Conservation (phyloP, 768 basidiomycete species). For the Panellus pusillus region DNA sequence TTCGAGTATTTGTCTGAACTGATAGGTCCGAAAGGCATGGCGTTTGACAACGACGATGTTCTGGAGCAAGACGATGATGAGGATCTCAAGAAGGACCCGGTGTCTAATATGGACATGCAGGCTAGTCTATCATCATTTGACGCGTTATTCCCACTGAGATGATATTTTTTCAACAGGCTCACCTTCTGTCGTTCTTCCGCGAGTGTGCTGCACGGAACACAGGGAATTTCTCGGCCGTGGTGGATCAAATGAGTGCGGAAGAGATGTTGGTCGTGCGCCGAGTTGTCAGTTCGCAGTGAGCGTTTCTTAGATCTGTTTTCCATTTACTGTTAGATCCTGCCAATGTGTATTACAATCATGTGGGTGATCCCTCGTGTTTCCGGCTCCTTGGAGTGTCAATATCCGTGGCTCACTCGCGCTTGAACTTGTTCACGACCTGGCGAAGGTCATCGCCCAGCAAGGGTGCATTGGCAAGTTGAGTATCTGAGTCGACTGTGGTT, state of each 20-base stretch:
- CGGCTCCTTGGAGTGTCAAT: too few species aligned
- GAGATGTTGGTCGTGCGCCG: conserved; percentile 67
- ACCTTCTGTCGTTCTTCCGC: conserved; percentile 67
- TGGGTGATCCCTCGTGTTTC: too few species aligned
- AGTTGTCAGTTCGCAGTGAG: conserved; percentile 32
- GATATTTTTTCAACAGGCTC: conserved; percentile 43
- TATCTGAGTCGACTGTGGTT: too few species aligned
- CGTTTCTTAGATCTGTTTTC: too few species aligned
- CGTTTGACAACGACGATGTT: conserved; percentile 78
- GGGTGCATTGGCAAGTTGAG: too few species aligned
- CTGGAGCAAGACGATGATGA: conserved; percentile 78
- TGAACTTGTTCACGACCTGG: too few species aligned
- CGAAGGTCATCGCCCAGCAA: too few species aligned
- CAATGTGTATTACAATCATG: too few species aligned
- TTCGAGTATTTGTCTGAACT: conserved; percentile 83
- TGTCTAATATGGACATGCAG: conserved; percentile 84
- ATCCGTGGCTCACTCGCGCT: too few species aligned
- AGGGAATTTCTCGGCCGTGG: conserved; percentile 59
- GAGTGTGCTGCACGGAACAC: conserved; percentile 66
- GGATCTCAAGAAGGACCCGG: conserved; percentile 82
- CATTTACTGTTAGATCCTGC: too few species aligned
- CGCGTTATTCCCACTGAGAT: not conserved
- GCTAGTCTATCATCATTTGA: conserved; percentile 28
- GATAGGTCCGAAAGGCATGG: conserved; percentile 70
- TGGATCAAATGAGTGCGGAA: conserved; percentile 68